Conservation (phyloP, 2,329 filamentous ascomycete species). For the Fusarium brachygibbosum region DNA sequence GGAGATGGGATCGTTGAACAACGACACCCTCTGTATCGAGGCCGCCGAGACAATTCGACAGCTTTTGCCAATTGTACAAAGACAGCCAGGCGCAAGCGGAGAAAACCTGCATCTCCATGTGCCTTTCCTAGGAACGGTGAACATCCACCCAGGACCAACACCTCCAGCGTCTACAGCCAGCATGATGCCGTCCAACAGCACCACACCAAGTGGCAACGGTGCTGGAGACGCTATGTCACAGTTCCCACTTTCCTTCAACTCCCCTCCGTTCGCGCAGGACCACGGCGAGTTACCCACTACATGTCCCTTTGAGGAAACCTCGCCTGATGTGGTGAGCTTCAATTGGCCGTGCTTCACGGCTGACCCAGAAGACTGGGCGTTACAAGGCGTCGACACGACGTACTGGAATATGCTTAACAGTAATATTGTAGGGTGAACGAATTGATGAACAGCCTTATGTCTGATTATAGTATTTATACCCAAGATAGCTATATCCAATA, state of each 20-base stretch:
- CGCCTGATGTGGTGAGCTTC: slow-evolving; percentile 28
- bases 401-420: slow-evolving; percentile 54
- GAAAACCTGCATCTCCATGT: slow-evolving; percentile 57
- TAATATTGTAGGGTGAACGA: slow-evolving; percentile 25
- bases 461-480: slow-evolving; percentile 41
- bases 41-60: slow-evolving; percentile 60
- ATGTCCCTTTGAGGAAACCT: slow-evolving; percentile 14
- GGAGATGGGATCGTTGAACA: slow-evolving; percentile 55
- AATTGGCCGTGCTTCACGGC: slow-evolving; percentile 49
- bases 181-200: slow-evolving; percentile 27
- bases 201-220: slow-evolving; percentile 23
- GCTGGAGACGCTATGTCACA: slow-evolving; percentile 16
- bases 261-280: slow-evolving; percentile 17
- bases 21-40: slow-evolving; percentile 59
- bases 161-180: slow-evolving; percentile 30
- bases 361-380: slow-evolving; percentile 57
- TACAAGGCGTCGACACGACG: slow-evolving; percentile 58
- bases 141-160: slow-evolving; percentile 53
- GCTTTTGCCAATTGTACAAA: slow-evolving; percentile 59
- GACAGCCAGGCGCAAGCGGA: slow-evolving; percentile 30
- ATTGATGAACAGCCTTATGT: slow-evolving; percentile 9
- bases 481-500: slow-evolving; percentile 22
- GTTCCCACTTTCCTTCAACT: slow-evolving; percentile 28
- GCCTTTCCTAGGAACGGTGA: slow-evolving; percentile 63
- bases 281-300: slow-evolving; percentile 12